Conservation (phyloP, 2,329 filamentous ascomycete genomes). For the Dothideomycetes sp. region DNA sequence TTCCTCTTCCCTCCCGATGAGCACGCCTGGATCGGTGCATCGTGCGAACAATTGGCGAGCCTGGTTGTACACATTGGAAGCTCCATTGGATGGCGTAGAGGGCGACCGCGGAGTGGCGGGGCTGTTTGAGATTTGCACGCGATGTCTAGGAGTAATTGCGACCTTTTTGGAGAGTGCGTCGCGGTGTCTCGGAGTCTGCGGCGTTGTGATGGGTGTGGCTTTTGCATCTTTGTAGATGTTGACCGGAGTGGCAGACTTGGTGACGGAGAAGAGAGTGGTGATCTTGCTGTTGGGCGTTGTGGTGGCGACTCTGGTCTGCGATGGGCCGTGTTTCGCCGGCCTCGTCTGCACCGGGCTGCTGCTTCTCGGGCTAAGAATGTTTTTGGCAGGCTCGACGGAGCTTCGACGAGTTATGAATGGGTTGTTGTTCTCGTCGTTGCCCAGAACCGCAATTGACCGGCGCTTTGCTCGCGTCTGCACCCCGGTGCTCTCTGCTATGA, state of each 20-base stretch:
- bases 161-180: constrained; percentile 62
- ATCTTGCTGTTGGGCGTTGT: constrained; percentile 32
- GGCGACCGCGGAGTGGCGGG: constrained; percentile 70
- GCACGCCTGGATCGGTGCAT: constrained; percentile 59
- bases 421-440: constrained; percentile 60
- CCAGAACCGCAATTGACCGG: constrained; percentile 33
- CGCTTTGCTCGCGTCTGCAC: constrained; percentile 29
- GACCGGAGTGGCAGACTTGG: constrained; percentile 23
- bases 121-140: constrained; percentile 65
- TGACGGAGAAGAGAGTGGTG: constrained; percentile 31
- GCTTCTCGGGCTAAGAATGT: constrained; percentile 27
- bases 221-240: constrained; percentile 28
- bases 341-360: constrained; percentile 22
- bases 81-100: constrained; percentile 53
- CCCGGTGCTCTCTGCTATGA: constrained; percentile 7
- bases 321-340: constrained; percentile 37
- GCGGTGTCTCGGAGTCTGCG: constrained; percentile 62
- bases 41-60: constrained; percentile 81
- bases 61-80: constrained; percentile 71
- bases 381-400: constrained; percentile 8
- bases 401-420: constrained; percentile 35
- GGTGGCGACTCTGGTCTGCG: constrained; percentile 28
- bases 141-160: constrained; percentile 71
- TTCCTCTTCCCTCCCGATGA: constrained; percentile 68
- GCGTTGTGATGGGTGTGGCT: constrained; percentile 30